Base-by-base conservation (phyloP, 2,329 filamentous ascomycete genomes). In the Beauveria sp. region DNA sequence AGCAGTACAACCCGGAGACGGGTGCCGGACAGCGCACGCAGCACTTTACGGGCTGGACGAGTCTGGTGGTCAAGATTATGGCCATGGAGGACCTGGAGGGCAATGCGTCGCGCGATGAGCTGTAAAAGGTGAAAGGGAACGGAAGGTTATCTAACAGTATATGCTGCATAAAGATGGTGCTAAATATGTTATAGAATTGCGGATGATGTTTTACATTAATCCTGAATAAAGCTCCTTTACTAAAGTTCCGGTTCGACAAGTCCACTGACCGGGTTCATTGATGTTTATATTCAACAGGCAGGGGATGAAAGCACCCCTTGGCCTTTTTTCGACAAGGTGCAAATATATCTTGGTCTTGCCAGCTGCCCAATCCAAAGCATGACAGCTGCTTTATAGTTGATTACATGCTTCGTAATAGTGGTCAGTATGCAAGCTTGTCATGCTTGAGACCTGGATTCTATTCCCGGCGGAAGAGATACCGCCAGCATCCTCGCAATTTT, bases 1-100 rank as follows among this genome's bases (percentile, higher is more conserved):
- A 99, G 76, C 95, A 99, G 77, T 99, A 98, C 74, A 91, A 96
- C 72, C 91, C 93, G 0, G 91, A 96, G 68, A 96, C 91, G 3
- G 95, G 95, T 51, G 84, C 84, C 58, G 95, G 95, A n/a, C 93
- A 98, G 79, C 83, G 95, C 47, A 98, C 93, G 5, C 92, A 97
- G 79, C 93, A 98, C 75, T 99, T 99, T 73, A 97, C 95, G 0
- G 95, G 95, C 56, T 99, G 95, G 95, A 99, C 95, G n/a, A 96
- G 91, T 73, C 79, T 98, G 75, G 90, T 98, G 53, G 93, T 98
- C 51, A 97, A 96, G 80, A 91, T 99, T 67, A 96, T 98, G 92
- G 86, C 86, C 52, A 93, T 99, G 91, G 89, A 91, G 7, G 88
- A 96, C 67, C 70, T 91, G 24, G 65, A 65, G 28, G 67, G 67